A percentile compares a stretch with the other conserved stretches of the same genome.
Evolutionary conservation across 2,329 filamentous ascomycete genomes (phyloP).

Genomic region (Xylaria sp.): DNA sequence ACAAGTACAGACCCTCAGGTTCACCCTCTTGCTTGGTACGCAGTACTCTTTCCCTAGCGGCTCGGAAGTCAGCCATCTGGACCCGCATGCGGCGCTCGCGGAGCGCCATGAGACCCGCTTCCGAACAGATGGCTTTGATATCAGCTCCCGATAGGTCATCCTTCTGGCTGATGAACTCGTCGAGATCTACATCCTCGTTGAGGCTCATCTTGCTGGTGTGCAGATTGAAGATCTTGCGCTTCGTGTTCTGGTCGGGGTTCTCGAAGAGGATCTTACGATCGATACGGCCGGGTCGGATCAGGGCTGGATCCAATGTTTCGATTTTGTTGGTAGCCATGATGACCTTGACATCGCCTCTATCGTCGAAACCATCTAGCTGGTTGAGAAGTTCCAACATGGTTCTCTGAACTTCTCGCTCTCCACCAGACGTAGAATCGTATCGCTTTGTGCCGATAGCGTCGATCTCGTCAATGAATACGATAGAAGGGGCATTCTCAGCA

Average conservation of each 20-base stretch:
- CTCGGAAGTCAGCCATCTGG: constrained; percentile 97
- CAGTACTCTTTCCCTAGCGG: constrained; percentile 91
- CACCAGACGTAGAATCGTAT: constrained; percentile 96
- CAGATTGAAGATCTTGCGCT: constrained; percentile 97
- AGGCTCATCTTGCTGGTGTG: constrained; percentile 99
- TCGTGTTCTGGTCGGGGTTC: constrained; percentile 82
- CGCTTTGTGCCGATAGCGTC: constrained; percentile 99
- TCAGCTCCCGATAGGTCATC: constrained; percentile 97
- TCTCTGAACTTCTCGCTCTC: constrained; percentile 96
- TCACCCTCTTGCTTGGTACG: constrained; percentile 99
- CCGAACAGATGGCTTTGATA: constrained; percentile 98
- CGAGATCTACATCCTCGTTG: constrained; percentile 94
- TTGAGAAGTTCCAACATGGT: constrained; percentile 99
- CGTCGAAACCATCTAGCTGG: constrained; percentile 98
- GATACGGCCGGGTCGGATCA: constrained; percentile 97
- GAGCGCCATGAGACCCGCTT: constrained; percentile 93
- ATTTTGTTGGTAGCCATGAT: constrained; percentile 99
- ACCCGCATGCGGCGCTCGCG: constrained; percentile 97
- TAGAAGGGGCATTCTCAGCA: constrained; percentile 94
- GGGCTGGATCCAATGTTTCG: constrained; percentile 92
- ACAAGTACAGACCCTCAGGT: constrained; percentile 98
- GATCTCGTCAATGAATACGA: constrained; percentile 99
- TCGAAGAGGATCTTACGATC: constrained; percentile 92
- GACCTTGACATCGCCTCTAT: constrained; percentile 98
- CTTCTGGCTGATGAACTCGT: constrained; percentile 98